Conservation (phyloP, 2,329 filamentous ascomycete species). For the Talaromyces sp. region DNA sequence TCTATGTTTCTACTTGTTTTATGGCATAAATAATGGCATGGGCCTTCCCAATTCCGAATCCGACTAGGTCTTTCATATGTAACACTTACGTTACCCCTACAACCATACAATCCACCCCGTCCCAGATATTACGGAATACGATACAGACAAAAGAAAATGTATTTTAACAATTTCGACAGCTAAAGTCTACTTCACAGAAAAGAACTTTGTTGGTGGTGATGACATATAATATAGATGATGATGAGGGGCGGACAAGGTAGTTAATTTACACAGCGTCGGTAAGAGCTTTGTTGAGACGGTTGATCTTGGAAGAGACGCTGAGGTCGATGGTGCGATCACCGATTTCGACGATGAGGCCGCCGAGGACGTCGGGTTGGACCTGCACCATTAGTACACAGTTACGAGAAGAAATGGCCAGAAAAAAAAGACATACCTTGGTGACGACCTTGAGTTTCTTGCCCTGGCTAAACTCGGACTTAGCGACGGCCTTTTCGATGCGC, state of each 20-base stretch:
- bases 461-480: constrained; percentile 83
- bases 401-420: not conserved
- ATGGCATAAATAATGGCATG: not conserved
- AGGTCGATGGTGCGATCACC: constrained; percentile 24
- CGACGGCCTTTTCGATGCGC: constrained; percentile 80
- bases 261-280: constrained; percentile 86
- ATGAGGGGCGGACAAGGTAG: not conserved
- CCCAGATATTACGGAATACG: not conserved
- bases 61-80: not conserved
- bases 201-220: not conserved
- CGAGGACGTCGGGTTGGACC: constrained; percentile 93
- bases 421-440: constrained; percentile 62
- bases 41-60: too few relatives aligned
- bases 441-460: constrained; percentile 99
- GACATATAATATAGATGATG: constrained; percentile 1
- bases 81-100: not conserved
- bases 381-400: constrained; percentile 31
- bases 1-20: not conserved
- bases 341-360: constrained; percentile 72
- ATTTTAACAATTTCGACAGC: not conserved
- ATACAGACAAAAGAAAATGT: not conserved
- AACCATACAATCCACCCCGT: not conserved
- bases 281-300: constrained; percentile 99
- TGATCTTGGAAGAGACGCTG: constrained; percentile 79
- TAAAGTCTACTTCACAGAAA: not conserved